These are phyloP conservation scores for Lippia alba DNA, from an alignment of 305 asterid genomes.

Conservation along the genomic window DNA sequence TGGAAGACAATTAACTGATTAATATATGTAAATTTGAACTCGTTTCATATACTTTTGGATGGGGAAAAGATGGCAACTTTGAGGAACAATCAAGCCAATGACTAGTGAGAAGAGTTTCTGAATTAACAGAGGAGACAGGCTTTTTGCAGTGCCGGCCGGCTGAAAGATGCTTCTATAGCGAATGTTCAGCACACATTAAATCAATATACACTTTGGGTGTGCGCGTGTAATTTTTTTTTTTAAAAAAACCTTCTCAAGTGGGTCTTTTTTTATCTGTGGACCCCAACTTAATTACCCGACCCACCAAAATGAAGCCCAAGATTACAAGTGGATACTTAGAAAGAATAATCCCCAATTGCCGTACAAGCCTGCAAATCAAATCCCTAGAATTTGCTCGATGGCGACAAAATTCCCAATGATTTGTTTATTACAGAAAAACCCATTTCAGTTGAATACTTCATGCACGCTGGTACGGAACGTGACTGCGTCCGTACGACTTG, in stretches of 20 bases:
- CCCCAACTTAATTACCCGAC: neutral
- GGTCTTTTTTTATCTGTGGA: no score
- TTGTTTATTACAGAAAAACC: no score
- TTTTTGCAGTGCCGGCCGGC: neutral
- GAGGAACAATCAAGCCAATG: neutral
- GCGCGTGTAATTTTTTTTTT: no score
- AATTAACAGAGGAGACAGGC: no score
- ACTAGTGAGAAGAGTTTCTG: neutral
- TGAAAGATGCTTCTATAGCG: neutral
- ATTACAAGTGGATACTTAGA: neutral
- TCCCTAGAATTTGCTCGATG: neutral
- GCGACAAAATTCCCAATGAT: neutral
- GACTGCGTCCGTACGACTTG: neutral
- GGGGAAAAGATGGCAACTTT: neutral
- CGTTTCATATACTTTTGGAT: no score
- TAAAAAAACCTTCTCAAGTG: no score
- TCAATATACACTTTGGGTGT: no score
- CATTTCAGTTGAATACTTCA: neutral
- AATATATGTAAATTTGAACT: no score
- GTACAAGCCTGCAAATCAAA: neutral
- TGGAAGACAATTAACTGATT: no score
- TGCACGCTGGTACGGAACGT: neutral
- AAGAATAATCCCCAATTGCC: neutral
- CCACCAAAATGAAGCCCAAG: neutral
- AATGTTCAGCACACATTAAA: neutral